Conservation (phyloP, 495 filamentous ascomycete genomes). For the Penicillium canariense region DNA sequence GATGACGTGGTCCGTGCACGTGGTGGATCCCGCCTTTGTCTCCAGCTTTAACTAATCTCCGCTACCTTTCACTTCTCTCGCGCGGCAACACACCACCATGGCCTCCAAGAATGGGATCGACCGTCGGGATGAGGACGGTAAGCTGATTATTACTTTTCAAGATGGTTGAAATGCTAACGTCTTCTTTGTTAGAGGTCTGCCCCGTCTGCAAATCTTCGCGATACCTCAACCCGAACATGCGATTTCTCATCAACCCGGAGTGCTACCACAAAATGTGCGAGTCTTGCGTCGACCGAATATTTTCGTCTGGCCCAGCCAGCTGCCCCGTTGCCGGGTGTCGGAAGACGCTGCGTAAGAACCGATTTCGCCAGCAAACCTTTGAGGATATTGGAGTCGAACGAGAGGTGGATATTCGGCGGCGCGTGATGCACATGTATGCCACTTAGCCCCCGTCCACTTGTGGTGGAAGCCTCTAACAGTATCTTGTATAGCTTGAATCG, state of each 20-base stretch:
- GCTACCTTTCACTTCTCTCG: slow-evolving; percentile 8
- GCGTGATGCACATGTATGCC: slow-evolving; percentile 67
- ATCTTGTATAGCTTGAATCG: slow-evolving; percentile 64
- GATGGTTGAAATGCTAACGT: slow-evolving; percentile 4
- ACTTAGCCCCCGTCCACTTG: neutral
- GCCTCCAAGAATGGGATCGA: slow-evolving; percentile 34
- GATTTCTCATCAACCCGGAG: slow-evolving; percentile 92
- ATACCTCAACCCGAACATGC: slow-evolving; percentile 91
- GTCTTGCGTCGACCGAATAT: slow-evolving; percentile 91
- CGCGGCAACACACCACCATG: slow-evolving; percentile 23
- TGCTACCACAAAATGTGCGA: slow-evolving; percentile 99
- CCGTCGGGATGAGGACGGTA: slow-evolving; percentile 54
- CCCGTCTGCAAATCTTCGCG: slow-evolving; percentile 94
- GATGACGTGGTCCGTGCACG: slow-evolving; percentile 22
- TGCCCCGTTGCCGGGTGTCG: slow-evolving; percentile 88
- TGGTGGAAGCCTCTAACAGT: neutral
- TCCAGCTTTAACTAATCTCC: slow-evolving; percentile 5
- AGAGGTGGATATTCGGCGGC: slow-evolving; percentile 86
- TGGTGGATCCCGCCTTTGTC: slow-evolving; percentile 19
- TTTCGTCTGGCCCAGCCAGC: slow-evolving; percentile 82
- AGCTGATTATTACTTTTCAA: slow-evolving; percentile 6
- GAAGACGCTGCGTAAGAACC: slow-evolving; percentile 76
- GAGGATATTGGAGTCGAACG: slow-evolving; percentile 86
- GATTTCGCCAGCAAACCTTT: slow-evolving; percentile 87
- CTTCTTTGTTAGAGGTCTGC: slow-evolving; percentile 68